phyloP scores from a whole-genome alignment of 768 basidiomycete genomes.

The Termitomyces sp. region DNA sequence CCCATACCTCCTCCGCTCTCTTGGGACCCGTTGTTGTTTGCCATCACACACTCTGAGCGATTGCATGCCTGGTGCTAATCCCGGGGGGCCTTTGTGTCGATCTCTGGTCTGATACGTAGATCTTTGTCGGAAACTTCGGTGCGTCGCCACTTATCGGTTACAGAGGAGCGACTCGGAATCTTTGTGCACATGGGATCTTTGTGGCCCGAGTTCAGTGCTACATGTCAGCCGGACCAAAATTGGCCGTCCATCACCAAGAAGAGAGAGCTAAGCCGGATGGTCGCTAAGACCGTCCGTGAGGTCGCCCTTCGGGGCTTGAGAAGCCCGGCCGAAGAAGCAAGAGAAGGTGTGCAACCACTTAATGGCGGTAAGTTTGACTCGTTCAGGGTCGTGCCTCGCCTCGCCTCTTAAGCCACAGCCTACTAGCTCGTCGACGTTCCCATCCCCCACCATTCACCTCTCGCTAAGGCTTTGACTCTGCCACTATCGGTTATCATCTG shows the following conservation, averaged over 20 bases:
- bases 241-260: neutral
- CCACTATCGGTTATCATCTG: neutral
- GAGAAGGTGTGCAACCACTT: neutral
- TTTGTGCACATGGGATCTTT: neutral
- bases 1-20: too few relatives aligned
- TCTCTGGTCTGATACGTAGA: neutral
- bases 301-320: constrained; percentile 4
- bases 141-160: neutral
- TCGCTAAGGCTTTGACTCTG: neutral
- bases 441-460: neutral
- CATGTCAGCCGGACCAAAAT: neutral
- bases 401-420: neutral
- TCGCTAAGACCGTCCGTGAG: neutral
- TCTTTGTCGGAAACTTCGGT: neutral
- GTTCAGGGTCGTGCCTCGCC: neutral
- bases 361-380: constrained; percentile 1
- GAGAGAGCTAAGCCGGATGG: neutral
- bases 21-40: too few relatives aligned
- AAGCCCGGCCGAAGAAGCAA: neutral
- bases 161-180: neutral
- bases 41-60: neutral
- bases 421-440: neutral
- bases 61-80: neutral
- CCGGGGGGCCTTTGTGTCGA: neutral
- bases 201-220: neutral